A percentile compares a stretch with the other conserved stretches of the same genome.
These are phyloP conservation scores for Byssothecium circinans DNA, from an alignment of 2,329 filamentous ascomycete species.

Conservation along the genomic window DNA sequence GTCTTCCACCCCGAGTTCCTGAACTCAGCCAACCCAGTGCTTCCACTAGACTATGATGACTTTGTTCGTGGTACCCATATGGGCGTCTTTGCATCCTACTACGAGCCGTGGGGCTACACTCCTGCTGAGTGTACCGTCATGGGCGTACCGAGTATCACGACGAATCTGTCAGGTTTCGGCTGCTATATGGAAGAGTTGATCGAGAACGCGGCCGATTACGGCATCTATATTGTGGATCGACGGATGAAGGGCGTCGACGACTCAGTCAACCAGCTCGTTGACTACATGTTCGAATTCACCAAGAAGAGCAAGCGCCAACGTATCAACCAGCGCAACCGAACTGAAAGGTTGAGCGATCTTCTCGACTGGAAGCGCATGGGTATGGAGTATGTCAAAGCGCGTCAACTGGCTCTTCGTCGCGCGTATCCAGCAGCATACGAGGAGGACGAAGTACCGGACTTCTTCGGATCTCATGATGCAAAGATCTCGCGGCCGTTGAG, in stretches of 20 bases:
- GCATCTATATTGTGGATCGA: conserved; percentile 98
- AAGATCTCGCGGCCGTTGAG: conserved; percentile 96
- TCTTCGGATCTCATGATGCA: conserved; percentile 87
- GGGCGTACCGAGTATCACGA: conserved; percentile 98
- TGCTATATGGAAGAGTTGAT: conserved; percentile 99
- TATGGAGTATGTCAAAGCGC: conserved; percentile 97
- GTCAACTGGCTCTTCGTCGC: conserved; percentile 85
- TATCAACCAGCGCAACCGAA: conserved; percentile 98
- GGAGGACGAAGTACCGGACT: conserved; percentile 76
- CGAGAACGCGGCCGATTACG: conserved; percentile 96
- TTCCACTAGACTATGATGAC: conserved; percentile 96
- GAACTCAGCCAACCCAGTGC: conserved; percentile 90
- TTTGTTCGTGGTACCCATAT: conserved; percentile 97
- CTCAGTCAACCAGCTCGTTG: conserved; percentile 90
- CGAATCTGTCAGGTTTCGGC: conserved; percentile 94
- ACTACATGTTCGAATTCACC: conserved; percentile 92
- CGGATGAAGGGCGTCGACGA: conserved; percentile 95
- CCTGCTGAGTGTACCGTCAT: conserved; percentile 98
- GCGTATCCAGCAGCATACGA: conserved; percentile 88
- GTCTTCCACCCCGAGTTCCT: conserved; percentile 98
- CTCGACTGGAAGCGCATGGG: conserved; percentile 99
- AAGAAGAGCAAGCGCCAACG: conserved; percentile 92
- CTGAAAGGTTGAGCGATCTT: conserved; percentile 89
- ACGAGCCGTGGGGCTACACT: conserved; percentile 99
- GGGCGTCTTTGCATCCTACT: conserved; percentile 95